Conservation (phyloP, 495 filamentous ascomycete species). For the Pseudotulostoma volvatum region DNA sequence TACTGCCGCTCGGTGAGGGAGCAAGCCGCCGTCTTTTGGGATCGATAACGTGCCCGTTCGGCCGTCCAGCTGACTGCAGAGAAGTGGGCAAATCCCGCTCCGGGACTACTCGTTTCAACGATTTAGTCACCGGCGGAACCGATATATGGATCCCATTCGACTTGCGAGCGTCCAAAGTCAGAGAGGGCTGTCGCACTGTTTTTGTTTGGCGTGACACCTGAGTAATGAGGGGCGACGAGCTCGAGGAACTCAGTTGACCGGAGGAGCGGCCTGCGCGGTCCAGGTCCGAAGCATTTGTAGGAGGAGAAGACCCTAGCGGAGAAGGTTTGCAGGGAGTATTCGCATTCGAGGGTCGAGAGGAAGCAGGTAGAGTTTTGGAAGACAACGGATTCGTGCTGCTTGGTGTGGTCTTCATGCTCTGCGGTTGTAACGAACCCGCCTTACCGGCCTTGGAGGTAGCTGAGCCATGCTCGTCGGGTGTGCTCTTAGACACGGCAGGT, state of each 20-base stretch:
- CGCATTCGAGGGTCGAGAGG: constrained; percentile 22
- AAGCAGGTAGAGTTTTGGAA: constrained; percentile 19
- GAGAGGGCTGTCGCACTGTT: constrained; percentile 2
- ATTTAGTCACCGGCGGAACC: constrained; percentile 10
- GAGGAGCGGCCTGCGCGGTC: constrained; percentile 27
- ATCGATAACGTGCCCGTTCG: constrained; percentile 21
- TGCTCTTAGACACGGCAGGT: constrained; percentile 3
- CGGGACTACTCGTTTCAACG: constrained; percentile 35
- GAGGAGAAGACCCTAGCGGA: constrained; percentile 57
- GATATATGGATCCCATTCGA: constrained; percentile 7
- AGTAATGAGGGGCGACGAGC: constrained; percentile 28
- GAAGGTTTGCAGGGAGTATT: constrained; percentile 57
- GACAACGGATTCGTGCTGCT: constrained; percentile 13
- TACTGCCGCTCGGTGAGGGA: constrained; percentile 32
- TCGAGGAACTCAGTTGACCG: constrained; percentile 27
- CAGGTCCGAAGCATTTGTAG: constrained; percentile 55
- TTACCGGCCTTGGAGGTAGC: constrained; percentile 11
- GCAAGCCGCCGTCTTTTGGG: constrained; percentile 25
- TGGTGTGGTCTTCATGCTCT: constrained; percentile 4
- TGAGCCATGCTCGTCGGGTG: constrained; percentile 5
- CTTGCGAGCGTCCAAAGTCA: constrained; percentile 10
- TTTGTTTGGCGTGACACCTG: constrained; percentile 20
- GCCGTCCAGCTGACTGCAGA: constrained; percentile 13
- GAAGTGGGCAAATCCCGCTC: constrained; percentile 23
- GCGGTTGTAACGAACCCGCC: constrained; percentile 4